Conservation (phyloP, 805 yeast genomes). For the Kluyveromyces siamensis region DNA sequence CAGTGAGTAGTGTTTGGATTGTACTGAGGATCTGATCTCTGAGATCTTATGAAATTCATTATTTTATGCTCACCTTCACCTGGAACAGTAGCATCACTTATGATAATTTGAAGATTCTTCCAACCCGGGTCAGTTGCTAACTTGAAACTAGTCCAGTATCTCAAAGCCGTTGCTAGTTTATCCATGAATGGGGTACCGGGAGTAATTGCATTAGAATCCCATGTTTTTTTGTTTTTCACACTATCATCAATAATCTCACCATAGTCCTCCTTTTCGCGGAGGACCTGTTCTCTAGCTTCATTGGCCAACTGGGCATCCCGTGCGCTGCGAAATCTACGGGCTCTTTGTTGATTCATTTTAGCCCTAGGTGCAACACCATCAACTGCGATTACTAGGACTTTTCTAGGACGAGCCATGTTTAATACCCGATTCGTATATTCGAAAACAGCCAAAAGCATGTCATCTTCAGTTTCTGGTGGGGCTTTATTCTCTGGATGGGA, state of each 20-base stretch:
- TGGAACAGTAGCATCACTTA: constrained; percentile 94
- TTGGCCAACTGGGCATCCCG: constrained; percentile 77
- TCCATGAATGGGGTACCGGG: constrained; percentile 99
- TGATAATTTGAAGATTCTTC: constrained; percentile 79
- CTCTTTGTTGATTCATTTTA: constrained; percentile 93
- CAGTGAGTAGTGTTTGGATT: constrained; percentile 93
- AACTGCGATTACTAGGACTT: constrained; percentile 87
- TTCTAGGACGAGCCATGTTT: constrained; percentile 90
- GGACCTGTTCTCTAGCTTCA: constrained; percentile 52
- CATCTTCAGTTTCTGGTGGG: constrained; percentile 93
- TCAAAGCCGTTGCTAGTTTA: constrained; percentile 65
- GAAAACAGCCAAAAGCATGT: constrained; percentile 91
- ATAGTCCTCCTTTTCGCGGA: constrained; percentile 22
- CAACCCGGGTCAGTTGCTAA: constrained; percentile 87
- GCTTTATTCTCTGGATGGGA: constrained; percentile 96
- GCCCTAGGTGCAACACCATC: constrained; percentile 99
- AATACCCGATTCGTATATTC: constrained; percentile 87
- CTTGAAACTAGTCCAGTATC: constrained; percentile 91
- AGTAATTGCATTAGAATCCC: constrained; percentile 96
- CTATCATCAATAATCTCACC: constrained; percentile 72
- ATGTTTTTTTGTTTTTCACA: constrained; percentile 61
- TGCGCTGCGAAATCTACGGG: constrained; percentile 88
- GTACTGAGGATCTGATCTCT: constrained; percentile 76
- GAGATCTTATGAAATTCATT: constrained; percentile 90
- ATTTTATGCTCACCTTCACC: constrained; percentile 99